Conservation (phyloP, 2,329 filamentous ascomycete genomes). For the Paraconiothyrium brasiliense region DNA sequence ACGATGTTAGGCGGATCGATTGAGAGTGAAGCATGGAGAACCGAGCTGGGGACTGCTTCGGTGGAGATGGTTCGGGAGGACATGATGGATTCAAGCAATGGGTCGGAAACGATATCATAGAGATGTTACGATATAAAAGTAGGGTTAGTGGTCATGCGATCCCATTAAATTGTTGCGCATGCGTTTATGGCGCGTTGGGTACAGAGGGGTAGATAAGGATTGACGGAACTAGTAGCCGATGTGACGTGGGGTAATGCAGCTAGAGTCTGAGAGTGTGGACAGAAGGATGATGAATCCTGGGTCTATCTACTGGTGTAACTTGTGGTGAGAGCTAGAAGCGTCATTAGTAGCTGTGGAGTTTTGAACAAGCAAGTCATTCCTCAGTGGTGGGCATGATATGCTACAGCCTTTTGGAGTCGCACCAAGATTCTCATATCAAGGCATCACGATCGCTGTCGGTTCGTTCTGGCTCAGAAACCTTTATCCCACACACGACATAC, state of each 20-base stretch:
- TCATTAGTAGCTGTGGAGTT: background rate
- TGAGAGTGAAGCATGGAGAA: constrained; percentile 2
- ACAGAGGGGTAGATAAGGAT: constrained; percentile 1
- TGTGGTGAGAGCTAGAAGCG: background rate
- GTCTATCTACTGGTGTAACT: background rate
- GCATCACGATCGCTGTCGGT: background rate
- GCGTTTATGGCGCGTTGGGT: constrained; percentile 4
- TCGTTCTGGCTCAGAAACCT: background rate
- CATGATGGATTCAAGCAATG: background rate
- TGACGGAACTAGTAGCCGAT: constrained; percentile 1
- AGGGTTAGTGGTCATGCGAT: background rate
- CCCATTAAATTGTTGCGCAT: background rate
- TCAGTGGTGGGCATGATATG: background rate
- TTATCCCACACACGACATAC: background rate
- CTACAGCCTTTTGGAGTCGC: background rate
- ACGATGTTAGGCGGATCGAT: background rate
- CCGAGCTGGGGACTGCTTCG: background rate
- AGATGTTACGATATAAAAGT: background rate
- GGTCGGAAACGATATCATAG: background rate
- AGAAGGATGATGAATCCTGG: background rate
- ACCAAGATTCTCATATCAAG: background rate
- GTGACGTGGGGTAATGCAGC: background rate
- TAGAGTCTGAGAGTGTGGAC: background rate
- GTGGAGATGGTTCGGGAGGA: background rate
- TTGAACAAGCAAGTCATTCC: background rate